These are phyloP conservation scores for Pichia paraexigua DNA, from an alignment of 805 yeast genomes.

Conservation along the genomic window DNA sequence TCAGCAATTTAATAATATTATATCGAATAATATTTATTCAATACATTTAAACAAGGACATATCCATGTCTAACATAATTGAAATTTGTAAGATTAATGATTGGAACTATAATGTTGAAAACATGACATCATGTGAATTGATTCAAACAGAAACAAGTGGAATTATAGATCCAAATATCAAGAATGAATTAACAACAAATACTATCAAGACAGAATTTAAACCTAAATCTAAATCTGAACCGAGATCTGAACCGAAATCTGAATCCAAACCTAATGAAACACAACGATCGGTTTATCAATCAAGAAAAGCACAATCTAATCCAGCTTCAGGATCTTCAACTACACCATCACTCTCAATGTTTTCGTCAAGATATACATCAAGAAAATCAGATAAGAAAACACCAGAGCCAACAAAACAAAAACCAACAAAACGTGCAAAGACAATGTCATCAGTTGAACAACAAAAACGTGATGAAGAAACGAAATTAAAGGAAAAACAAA, in stretches of 20 bases:
- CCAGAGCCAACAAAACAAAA: background rate
- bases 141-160: conserved; percentile 14
- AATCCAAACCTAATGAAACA: background rate
- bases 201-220: background rate
- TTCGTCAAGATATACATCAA: conserved; percentile 1
- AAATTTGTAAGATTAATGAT: conserved; percentile 11
- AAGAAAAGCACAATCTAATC: conserved; percentile 15
- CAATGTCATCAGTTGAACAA: conserved; percentile 6
- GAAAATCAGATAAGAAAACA: conserved; percentile 13
- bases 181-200: background rate
- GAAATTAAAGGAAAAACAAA: background rate
- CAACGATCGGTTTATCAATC: conserved; percentile 14
- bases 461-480: background rate
- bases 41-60: conserved; percentile 14
- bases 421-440: conserved; percentile 6
- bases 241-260: background rate
- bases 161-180: background rate
- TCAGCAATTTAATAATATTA: conserved; percentile 10
- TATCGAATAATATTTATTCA: conserved; percentile 18
- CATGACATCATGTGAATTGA: conserved; percentile 20
- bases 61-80: conserved; percentile 16
- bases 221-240: background rate
- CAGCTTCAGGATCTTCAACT: conserved; percentile 4
- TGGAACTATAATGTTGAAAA: conserved; percentile 14
- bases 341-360: background rate